Percentiles rank a stretch among this genome's conserved stretches.
Conservation (phyloP, 2,329 filamentous ascomycete genomes). For the Bipolaris zeicola region DNA sequence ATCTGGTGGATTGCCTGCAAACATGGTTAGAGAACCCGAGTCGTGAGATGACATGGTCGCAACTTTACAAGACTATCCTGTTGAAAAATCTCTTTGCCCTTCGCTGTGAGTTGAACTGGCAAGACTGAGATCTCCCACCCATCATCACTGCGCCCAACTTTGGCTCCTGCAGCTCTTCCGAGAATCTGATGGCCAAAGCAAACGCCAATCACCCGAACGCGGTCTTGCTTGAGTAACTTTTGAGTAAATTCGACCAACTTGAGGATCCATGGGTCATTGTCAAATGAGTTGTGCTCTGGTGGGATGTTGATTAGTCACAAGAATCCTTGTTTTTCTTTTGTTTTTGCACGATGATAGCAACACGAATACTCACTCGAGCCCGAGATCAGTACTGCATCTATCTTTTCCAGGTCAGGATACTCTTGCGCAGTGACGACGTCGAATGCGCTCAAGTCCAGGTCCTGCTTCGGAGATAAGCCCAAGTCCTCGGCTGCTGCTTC, state of each 20-base stretch:
- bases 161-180: slow-evolving; percentile 70
- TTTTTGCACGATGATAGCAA: background rate
- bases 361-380: slow-evolving; percentile 62
- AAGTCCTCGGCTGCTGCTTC: slow-evolving; percentile 58
- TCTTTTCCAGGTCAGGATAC: slow-evolving; percentile 73
- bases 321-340: no score
- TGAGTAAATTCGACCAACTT: slow-evolving; percentile 72
- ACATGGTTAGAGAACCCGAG: slow-evolving; percentile 2
- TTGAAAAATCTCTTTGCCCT: slow-evolving; percentile 74
- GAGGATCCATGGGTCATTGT: slow-evolving; percentile 75
- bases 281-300: slow-evolving; percentile 73
- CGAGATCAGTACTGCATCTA: slow-evolving; percentile 84
- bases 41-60: background rate
- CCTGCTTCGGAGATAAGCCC: slow-evolving; percentile 47
- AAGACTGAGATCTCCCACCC: slow-evolving; percentile 86
- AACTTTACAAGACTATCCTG: slow-evolving; percentile 64
- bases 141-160: slow-evolving; percentile 67
- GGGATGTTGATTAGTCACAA: slow-evolving; percentile 14
- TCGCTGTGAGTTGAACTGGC: slow-evolving; percentile 68
- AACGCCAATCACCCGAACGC: slow-evolving; percentile 75
- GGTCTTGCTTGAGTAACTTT: slow-evolving; percentile 63
- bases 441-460: slow-evolving; percentile 67
- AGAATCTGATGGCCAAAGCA: slow-evolving; percentile 91
- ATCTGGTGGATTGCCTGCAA: slow-evolving; percentile 76
- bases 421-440: slow-evolving; percentile 71